Base-by-base conservation (phyloP, 2,329 filamentous ascomycete species). In the Verticillium longisporum region DNA sequence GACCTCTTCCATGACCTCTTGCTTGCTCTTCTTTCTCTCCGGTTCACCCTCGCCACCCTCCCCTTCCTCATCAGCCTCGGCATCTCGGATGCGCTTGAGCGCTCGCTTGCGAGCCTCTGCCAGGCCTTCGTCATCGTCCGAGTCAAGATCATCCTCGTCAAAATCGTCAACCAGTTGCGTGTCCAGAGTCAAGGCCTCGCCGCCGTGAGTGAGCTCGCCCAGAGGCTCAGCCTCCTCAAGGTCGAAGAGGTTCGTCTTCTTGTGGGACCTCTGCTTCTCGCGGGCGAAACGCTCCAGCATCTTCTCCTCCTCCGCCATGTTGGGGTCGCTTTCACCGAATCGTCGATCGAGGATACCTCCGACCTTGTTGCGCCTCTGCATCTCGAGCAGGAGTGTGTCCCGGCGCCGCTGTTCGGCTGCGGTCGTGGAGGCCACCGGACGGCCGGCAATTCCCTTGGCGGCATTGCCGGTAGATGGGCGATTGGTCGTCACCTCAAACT, bases 1-100 rank as follows among this genome's bases (percentile, higher is more conserved):
- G 63, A 99, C 83, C 74, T 99, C 96, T 70, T 97, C 90, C 91
- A 98, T 97, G 57, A 99, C 91, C 74, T 99, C 95, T 59, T 95
- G 90, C 77, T 97, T 98, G 3, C 88, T 88, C 79, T 97, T 99
- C 75, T 97, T 97, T 62, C 89, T 84, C 68, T 94, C 89, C 0
- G 92, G 92, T 64, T 88, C 78, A 21, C 80, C 80, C 38, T 81
- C 80, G 6, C 79, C 79, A 3, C 76, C 78, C 2, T 78, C 81
- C n/a, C 75, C 78, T 6, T 80, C 79, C 4, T 76, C 80, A 3
- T 78, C 81, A 58, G 80, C 78, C 34, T 79, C 75, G 26, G 76
- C 69, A 33, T 72, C 72, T 32, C 79, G 67, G 36, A 71, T 67
- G 33, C 77, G 73, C 7, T 77, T 75, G 58, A 86, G 83, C 60